phyloP scores from a whole-genome alignment of 352 stramenopile genomes.

The Globisporangium nodosum region DNA sequence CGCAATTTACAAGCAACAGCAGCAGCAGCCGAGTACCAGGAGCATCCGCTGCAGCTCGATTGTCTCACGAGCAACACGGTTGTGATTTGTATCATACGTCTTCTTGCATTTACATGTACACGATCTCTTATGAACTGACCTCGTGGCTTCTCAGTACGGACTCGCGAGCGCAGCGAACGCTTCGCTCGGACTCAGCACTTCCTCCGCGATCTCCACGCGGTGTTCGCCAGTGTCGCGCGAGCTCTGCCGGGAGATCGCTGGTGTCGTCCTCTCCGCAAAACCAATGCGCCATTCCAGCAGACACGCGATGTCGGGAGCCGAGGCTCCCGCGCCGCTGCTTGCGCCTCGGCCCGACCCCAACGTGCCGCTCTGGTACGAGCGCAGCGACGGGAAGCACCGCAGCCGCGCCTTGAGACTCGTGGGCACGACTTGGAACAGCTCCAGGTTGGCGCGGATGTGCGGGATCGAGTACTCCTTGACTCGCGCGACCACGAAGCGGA shows the following conservation, averaged over 20 bases:
- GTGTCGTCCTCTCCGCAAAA: background rate
- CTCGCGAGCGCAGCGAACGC: background rate
- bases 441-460: conserved; percentile 27
- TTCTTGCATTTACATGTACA: background rate
- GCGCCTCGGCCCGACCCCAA: background rate
- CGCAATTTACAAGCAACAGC: background rate
- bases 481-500: background rate
- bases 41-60: background rate
- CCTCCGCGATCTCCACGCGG: background rate
- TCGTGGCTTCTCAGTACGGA: background rate
- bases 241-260: background rate
- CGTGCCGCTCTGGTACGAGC: background rate
- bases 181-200: background rate
- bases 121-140: background rate
- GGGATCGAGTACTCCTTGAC: conserved; percentile 16
- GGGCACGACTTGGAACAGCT: background rate
- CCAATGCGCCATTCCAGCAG: conserved; percentile 3
- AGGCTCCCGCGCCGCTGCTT: background rate
- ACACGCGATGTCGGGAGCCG: background rate
- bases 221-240: background rate
- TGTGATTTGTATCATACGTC: conserved; percentile 1
- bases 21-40: background rate
- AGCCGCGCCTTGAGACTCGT: background rate
- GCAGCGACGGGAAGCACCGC: conserved; percentile 1
- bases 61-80: background rate